Evolutionary conservation across 176 grass and related monocot genomes (phyloP).

Genomic region (Cymbopogon citratus): DNA sequence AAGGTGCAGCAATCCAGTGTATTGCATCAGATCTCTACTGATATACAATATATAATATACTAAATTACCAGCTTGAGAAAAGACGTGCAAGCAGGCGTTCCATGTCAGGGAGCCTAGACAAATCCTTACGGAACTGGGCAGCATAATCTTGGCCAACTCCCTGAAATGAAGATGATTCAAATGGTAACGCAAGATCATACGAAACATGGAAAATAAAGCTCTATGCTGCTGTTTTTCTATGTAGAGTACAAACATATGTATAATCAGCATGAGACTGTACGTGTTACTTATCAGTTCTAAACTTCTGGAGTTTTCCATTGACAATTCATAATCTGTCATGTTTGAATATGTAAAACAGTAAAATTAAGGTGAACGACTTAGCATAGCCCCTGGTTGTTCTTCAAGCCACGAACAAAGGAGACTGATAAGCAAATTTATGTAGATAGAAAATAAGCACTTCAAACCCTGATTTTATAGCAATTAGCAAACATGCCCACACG

Average conservation of each 20-base stretch:
- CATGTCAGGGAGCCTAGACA: slow-evolving; percentile 81
- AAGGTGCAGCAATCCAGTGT: not conserved
- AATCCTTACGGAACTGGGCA: slow-evolving; percentile 65
- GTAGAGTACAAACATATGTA: slow-evolving; percentile 7
- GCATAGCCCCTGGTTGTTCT: not conserved
- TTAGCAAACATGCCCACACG: not conserved
- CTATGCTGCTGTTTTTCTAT: not conserved
- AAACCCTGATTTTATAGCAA: not conserved
- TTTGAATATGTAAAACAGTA: not conserved
- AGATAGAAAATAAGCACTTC: slow-evolving; percentile 13
- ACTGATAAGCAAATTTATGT: not conserved
- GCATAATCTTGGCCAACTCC: slow-evolving; percentile 50
- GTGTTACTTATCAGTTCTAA: not conserved
- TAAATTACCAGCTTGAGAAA: slow-evolving; percentile 80
- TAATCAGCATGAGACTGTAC: not conserved
- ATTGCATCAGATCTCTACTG: slow-evolving; percentile 1
- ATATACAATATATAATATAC: slow-evolving; percentile 15
- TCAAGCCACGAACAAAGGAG: slow-evolving; percentile 5
- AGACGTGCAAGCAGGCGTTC: slow-evolving; percentile 82
- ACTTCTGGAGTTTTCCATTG: not conserved
- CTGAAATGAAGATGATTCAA: slow-evolving; percentile 43
- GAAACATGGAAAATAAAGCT: not conserved
- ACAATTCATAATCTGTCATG: slow-evolving; percentile 6
- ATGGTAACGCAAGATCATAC: slow-evolving; percentile 3
- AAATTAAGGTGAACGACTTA: not conserved